Conservation (phyloP, 768 basidiomycete genomes). For the Psilocybe tampanensis region DNA sequence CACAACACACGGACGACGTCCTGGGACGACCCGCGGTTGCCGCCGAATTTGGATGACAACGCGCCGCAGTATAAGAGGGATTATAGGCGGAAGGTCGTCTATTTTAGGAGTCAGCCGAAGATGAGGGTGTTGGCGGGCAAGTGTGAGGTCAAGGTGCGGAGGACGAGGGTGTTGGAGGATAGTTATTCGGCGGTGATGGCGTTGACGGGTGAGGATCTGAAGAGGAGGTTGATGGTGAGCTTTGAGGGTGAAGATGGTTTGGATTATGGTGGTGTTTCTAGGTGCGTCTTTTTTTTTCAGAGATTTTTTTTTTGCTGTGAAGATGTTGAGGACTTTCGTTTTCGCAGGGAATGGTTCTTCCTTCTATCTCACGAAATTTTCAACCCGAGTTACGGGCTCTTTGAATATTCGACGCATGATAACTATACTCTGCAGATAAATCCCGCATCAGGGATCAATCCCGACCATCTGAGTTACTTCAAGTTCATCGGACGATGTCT, state of each 20-base stretch:
- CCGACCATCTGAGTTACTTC: slow-evolving; percentile 79
- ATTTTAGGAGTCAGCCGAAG: slow-evolving; percentile 89
- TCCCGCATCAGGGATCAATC: slow-evolving; percentile 73
- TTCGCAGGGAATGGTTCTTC: slow-evolving; percentile 81
- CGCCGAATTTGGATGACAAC: slow-evolving; percentile 79
- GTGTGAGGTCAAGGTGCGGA: slow-evolving; percentile 83
- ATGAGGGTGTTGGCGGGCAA: slow-evolving; percentile 79
- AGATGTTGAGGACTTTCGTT: slow-evolving; percentile 8
- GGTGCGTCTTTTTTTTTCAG: slow-evolving; percentile 48
- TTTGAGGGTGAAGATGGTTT: slow-evolving; percentile 83
- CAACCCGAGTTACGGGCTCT: slow-evolving; percentile 80
- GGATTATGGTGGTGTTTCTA: slow-evolving; percentile 78
- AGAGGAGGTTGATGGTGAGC: slow-evolving; percentile 69
- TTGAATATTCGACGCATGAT: slow-evolving; percentile 80
- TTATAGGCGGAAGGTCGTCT: slow-evolving; percentile 88
- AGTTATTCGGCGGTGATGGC: slow-evolving; percentile 87
- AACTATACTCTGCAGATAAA: slow-evolving; percentile 84
- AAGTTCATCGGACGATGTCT: slow-evolving; percentile 78
- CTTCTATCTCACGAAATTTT: slow-evolving; percentile 82
- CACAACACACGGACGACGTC: slow-evolving; percentile 89
- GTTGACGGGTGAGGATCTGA: slow-evolving; percentile 68
- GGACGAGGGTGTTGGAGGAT: slow-evolving; percentile 84
- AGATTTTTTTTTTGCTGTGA: not conserved
- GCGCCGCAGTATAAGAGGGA: slow-evolving; percentile 97
- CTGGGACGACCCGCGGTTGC: slow-evolving; percentile 92